phyloP scores from a whole-genome alignment of 139 green algal species.

The Closterium sp. region DNA sequence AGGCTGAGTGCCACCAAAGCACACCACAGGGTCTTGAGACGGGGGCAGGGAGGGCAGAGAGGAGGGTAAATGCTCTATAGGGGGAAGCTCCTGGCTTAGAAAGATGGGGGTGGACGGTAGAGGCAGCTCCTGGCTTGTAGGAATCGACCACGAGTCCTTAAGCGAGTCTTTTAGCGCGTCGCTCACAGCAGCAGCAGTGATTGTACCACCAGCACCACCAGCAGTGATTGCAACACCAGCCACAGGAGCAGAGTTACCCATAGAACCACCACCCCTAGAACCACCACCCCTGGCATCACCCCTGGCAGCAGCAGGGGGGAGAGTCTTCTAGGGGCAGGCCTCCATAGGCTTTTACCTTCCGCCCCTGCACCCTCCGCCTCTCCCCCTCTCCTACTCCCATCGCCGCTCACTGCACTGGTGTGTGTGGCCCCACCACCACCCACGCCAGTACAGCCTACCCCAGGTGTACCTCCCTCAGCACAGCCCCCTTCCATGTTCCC shows the following conservation, averaged over 20 bases:
- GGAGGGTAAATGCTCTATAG: background rate
- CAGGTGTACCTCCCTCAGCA: background rate
- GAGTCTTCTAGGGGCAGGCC: background rate
- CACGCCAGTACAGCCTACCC: background rate
- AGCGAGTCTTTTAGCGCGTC: background rate
- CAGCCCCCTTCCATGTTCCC: background rate
- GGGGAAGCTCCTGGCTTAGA: background rate
- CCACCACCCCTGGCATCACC: background rate
- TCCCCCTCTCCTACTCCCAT: background rate
- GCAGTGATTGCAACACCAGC: no score
- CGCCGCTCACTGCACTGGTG: no score
- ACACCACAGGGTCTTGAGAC: background rate
- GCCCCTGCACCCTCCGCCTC: background rate
- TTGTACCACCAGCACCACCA: background rate
- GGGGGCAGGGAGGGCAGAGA: background rate
- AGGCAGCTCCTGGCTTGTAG: background rate
- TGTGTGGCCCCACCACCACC: background rate
- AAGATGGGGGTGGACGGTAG: background rate
- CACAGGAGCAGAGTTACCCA: background rate
- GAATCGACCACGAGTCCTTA: background rate
- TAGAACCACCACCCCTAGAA: background rate
- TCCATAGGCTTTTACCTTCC: background rate
- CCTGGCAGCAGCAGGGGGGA: background rate
- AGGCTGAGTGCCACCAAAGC: background rate
- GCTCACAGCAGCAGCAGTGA: background rate